phyloP scores from a whole-genome alignment of 2,329 filamentous ascomycete genomes.

The Teratosphaeria pseudoeucalypti region DNA sequence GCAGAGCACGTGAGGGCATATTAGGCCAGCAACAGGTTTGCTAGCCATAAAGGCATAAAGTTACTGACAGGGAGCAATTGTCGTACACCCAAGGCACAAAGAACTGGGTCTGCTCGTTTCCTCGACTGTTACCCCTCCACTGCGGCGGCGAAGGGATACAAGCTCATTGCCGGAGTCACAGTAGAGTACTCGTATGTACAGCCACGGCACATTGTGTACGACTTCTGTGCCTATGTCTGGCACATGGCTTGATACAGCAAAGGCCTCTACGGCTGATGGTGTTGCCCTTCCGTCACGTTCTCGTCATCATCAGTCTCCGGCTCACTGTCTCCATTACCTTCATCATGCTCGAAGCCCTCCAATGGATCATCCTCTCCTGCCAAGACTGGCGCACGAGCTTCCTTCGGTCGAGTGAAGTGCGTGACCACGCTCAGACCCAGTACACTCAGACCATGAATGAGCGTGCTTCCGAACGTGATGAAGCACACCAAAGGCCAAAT shows the following conservation, averaged over 20 bases:
- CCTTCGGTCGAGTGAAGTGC: constrained; percentile 37
- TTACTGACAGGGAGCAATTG: not conserved
- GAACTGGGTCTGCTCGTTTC: not conserved
- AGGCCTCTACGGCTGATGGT: not conserved
- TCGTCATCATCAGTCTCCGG: constrained; percentile 4
- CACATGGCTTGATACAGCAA: not conserved
- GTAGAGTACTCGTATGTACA: not conserved
- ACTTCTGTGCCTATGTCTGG: not conserved
- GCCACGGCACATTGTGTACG: not conserved
- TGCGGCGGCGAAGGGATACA: too few relatives aligned
- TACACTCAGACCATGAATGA: constrained; percentile 46
- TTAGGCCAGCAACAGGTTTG: not conserved
- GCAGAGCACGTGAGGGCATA: not conserved
- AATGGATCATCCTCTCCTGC: constrained; percentile 42
- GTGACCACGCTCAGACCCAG: constrained; percentile 39
- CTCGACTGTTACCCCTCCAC: too few relatives aligned
- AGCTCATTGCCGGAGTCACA: not conserved
- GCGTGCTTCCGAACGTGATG: constrained; percentile 42
- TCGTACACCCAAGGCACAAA: not conserved
- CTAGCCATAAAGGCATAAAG: not conserved
- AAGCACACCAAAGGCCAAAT: constrained; percentile 48
- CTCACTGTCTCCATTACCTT: constrained; percentile 26
- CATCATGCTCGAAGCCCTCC: constrained; percentile 40
- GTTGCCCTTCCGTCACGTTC: not conserved
- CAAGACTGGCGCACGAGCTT: constrained; percentile 40